A percentile compares a stretch with the other conserved stretches of the same genome.
These are phyloP conservation scores for Hypoxylon sp. DNA, from an alignment of 2,329 filamentous ascomycete species.

Conservation along the genomic window DNA sequence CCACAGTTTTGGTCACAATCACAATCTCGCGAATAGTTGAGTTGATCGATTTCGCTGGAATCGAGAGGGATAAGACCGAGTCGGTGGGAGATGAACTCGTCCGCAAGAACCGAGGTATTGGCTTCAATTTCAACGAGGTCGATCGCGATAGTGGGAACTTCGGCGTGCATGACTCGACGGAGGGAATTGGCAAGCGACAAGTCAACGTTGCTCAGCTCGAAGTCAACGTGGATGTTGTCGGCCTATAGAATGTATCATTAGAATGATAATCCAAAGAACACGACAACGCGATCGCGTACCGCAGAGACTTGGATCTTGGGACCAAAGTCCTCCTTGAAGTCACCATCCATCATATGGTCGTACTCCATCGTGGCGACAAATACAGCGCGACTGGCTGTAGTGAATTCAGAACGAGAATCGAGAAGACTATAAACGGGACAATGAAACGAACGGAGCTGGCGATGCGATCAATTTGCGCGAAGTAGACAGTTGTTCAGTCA, in stretches of 20 bases:
- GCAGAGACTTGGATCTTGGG: slow-evolving; percentile 68
- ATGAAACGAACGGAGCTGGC: neutral
- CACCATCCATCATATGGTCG: slow-evolving; percentile 73
- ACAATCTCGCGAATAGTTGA: slow-evolving; percentile 93
- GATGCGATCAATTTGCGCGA: slow-evolving; percentile 3
- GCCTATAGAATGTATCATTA: slow-evolving; percentile 68
- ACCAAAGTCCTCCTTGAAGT: slow-evolving; percentile 69
- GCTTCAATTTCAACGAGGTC: slow-evolving; percentile 93
- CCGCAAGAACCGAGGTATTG: slow-evolving; percentile 95
- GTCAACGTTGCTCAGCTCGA: slow-evolving; percentile 90
- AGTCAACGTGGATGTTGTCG: slow-evolving; percentile 86
- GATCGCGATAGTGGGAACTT: slow-evolving; percentile 94
- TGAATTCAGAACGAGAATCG: neutral
- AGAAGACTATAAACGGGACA: neutral
- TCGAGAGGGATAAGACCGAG: slow-evolving; percentile 91
- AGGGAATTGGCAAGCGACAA: slow-evolving; percentile 93
- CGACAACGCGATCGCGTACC: slow-evolving; percentile 57
- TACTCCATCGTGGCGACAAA: slow-evolving; percentile 65
- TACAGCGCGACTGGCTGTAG: slow-evolving; percentile 25
- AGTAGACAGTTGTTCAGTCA: neutral
- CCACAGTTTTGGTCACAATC: slow-evolving; percentile 97
- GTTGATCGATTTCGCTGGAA: slow-evolving; percentile 84
- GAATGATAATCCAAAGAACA: slow-evolving; percentile 28
- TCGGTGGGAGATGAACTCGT: slow-evolving; percentile 95
- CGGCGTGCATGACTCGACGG: slow-evolving; percentile 90